phyloP scores from a whole-genome alignment of 2,329 filamentous ascomycete species.

The Diplocarpon mali region DNA sequence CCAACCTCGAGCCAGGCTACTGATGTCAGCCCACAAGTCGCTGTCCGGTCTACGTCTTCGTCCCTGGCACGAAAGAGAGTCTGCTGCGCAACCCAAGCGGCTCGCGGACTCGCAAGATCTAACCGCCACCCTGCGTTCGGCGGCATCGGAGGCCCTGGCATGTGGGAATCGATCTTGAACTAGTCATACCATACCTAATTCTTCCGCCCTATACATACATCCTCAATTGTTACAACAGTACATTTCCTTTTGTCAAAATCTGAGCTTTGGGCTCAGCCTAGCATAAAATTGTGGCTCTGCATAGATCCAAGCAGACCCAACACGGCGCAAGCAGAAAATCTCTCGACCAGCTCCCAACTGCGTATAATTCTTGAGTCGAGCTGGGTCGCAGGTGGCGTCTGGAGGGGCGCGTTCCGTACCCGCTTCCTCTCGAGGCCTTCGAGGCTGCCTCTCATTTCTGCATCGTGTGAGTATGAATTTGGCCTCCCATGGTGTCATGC shows the following conservation, averaged over 20 bases:
- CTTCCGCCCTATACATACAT: slow-evolving; percentile 28
- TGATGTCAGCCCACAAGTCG: slow-evolving; percentile 31
- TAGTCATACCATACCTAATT: slow-evolving; percentile 29
- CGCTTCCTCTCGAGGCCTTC: no score
- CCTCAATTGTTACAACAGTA: slow-evolving; percentile 13
- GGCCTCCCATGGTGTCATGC: no score
- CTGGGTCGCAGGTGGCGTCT: no score
- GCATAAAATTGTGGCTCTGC: slow-evolving; percentile 1
- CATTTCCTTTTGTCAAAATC: slow-evolving; percentile 10
- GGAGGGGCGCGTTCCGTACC: no score
- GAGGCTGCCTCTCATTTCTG: no score
- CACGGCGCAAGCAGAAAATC: no score
- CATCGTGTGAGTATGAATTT: no score
- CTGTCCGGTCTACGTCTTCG: slow-evolving; percentile 33
- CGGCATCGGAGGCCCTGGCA: slow-evolving; percentile 45
- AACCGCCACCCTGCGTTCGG: slow-evolving; percentile 39
- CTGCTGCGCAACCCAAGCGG: slow-evolving; percentile 52
- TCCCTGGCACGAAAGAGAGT: slow-evolving; percentile 47
- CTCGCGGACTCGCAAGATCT: slow-evolving; percentile 36
- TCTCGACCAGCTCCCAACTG: no score
- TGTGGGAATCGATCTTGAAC: slow-evolving; percentile 56
- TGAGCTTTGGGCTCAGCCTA: slow-evolving; percentile 1
- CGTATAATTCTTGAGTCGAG: no score
- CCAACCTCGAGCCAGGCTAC: slow-evolving; percentile 28
- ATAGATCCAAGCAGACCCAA: background rate